Base-by-base conservation (phyloP, 2,329 filamentous ascomycete species). In the Apiospora hydei region DNA sequence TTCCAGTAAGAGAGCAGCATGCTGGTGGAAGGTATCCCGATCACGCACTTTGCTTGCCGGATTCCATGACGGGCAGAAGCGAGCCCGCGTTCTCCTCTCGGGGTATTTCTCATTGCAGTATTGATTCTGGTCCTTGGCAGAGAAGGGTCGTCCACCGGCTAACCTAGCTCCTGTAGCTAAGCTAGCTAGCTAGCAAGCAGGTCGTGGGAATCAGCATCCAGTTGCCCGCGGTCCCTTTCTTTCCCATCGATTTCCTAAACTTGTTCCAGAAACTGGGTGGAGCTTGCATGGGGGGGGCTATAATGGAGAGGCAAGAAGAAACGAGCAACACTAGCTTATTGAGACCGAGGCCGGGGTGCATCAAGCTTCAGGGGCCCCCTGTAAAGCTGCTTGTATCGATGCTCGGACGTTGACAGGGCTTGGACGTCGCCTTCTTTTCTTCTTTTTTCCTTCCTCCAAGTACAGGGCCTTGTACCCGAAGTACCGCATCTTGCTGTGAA, bases 291-390 rank as follows among this genome's bases (percentile, higher is more conserved):
- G 77, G 77, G 76, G 76, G 76, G 71, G 72, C 76, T 51, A 64
- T 34, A 46, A 71, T 46, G 66, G 44, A 44, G 57, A n/a, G 38
- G 66, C 57, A 64, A 64, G 34, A 43, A 67, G 47, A 68, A 53
- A 67, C 44, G 26, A 71, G 44, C 46, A 67, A 69, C 16, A 14
- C 51, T 69, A 51, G 64, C 47, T 71, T 71, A 30, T 79, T 77
- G 77, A 77, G 72, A 75, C 72, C 61, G 76, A 76, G 75, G 76
- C 77, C 77, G 79, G 78, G 79, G 79, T 81, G 74, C 79, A 81
- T 77, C 72, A 76, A 72, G 68, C 68, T 72, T 69, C 77, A 76
- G 74, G 78, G 79, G 74, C 72, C 78, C 77, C 77, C 75, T 78
- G 77, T 77, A 74, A 73, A 73, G 73, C 76, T 74, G 72, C 69